These are phyloP conservation scores for Hymenoscyphus fructigenus DNA, from an alignment of 2,329 filamentous ascomycete genomes.

Conservation along the genomic window DNA sequence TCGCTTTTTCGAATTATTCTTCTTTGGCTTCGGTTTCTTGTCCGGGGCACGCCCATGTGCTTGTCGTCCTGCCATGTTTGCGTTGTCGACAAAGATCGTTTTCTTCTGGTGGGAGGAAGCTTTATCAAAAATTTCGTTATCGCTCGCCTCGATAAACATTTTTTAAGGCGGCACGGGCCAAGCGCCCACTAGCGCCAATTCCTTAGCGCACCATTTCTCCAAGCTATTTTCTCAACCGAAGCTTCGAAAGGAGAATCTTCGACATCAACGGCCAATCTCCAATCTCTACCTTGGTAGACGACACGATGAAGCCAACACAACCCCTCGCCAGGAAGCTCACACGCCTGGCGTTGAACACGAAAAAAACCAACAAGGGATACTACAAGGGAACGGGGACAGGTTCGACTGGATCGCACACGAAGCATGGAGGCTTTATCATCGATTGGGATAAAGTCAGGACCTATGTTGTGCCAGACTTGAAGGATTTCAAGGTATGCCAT, in stretches of 20 bases:
- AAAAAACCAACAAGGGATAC: conserved; percentile 88
- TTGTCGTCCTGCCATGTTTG: conserved; percentile 39
- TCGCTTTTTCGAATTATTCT: conserved; percentile 47
- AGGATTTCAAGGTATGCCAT: conserved; percentile 66
- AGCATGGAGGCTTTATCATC: conserved; percentile 79
- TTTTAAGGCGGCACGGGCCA: conserved; percentile 20
- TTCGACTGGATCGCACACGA: conserved; percentile 81
- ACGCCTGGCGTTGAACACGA: conserved; percentile 83
- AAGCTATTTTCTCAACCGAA: background rate
- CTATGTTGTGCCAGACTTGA: conserved; percentile 75
- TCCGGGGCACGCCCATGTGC: conserved; percentile 35
- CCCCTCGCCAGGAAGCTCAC: conserved; percentile 66
- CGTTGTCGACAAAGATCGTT: conserved; percentile 6
- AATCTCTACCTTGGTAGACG: background rate
- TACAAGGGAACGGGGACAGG: conserved; percentile 96
- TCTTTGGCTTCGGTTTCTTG: conserved; percentile 40
- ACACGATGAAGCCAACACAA: conserved; percentile 64
- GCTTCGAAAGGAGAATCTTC: conserved; percentile 1
- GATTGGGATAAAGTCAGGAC: conserved; percentile 88
- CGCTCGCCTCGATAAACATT: conserved; percentile 23
- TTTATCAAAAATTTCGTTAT: conserved; percentile 26
- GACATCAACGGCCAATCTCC: background rate
- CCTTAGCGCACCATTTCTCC: background rate
- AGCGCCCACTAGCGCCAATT: conserved; percentile 26
- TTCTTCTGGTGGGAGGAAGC: conserved; percentile 11